Conservation (phyloP, 352 stramenopile species). For the Peronospora belbahrii region DNA sequence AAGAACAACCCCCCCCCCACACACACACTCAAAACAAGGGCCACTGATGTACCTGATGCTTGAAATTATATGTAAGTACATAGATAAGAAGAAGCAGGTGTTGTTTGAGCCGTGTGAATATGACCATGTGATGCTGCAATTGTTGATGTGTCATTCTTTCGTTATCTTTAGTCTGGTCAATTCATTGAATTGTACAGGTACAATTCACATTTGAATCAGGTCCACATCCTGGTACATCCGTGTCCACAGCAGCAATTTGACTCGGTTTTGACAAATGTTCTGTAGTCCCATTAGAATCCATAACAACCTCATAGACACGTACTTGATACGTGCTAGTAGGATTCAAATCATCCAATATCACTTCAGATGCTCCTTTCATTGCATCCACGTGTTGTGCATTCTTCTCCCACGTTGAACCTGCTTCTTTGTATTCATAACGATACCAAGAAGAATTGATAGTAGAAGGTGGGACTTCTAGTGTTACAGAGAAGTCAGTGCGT, state of each 20-base stretch:
- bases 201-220: constrained; percentile 41
- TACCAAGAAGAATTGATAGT: constrained; percentile 23
- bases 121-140: no score
- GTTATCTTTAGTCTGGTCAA: no score
- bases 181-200: constrained; percentile 46
- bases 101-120: no score
- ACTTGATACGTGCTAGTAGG: constrained; percentile 85
- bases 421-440: constrained; percentile 71
- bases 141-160: no score
- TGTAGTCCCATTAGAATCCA: constrained; percentile 25
- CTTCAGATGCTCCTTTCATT: constrained; percentile 29
- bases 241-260: constrained; percentile 78
- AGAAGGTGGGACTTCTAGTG: constrained; percentile 43
- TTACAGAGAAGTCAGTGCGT: constrained; percentile 79
- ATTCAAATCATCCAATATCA: constrained; percentile 81
- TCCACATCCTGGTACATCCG: constrained; percentile 75
- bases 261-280: constrained; percentile 50
- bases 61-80: constrained; percentile 18
- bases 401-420: constrained; percentile 34
- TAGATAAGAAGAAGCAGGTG: constrained; percentile 16
- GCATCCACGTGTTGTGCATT: constrained; percentile 34
- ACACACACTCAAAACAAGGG: no score
- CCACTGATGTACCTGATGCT: no score
- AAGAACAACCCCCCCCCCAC: no score
- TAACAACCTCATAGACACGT: constrained; percentile 57